Evolutionary conservation across 2,329 filamentous ascomycete genomes (phyloP), one percentile per base, ranked within the genome.

Genomic region (Escovopsis weberi): DNA sequence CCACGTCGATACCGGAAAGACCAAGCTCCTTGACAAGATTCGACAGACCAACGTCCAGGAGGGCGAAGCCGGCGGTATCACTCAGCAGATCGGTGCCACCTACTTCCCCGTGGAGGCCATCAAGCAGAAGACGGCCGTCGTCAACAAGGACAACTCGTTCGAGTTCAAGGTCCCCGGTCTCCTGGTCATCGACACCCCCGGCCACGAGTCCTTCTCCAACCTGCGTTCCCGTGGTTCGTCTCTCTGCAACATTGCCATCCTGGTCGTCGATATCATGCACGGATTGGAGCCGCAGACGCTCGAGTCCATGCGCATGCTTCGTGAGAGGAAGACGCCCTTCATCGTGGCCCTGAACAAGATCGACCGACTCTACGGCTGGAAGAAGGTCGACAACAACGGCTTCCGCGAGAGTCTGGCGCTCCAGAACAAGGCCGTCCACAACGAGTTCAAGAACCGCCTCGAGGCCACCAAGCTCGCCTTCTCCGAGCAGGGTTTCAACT

Each of bases 191-290:
- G 91, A 98, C 66, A 98, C 91, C 1, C 93, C 91, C 56, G 91
- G 91, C 69, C 91, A 98, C 87, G 91, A 98, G 78, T 98, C 91
- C 57, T 98, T 98, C 78, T 94, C 89, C 49, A 98, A 98, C 67
- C 68, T 98, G 51, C 84, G 93, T 57, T 95, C 89, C 52, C 80
- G 93, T 67, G 91, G 91, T 67, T 96, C 91, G 35, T 96, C 88
- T 12, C 84, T 98, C 45, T 98, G 93, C 66, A 98, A 98, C 70
- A 98, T 98, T 66, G 91, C 91, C 55, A 98, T 98, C 60, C 70
- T 98, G 51, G 93, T 98, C 36, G 89, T 98, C 53, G 91, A 98
- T 70, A 98, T 98, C 57, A 96, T 98, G 91, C 91, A 98, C 75
- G 93, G 93, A 59, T 76, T 98, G 38, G 91, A 98, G 65, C 89